Percentiles rank a stretch among this genome's conserved stretches.
Evolutionary conservation across 2,329 filamentous ascomycete species (phyloP).

Genomic region (Acrocalymma vagum): DNA sequence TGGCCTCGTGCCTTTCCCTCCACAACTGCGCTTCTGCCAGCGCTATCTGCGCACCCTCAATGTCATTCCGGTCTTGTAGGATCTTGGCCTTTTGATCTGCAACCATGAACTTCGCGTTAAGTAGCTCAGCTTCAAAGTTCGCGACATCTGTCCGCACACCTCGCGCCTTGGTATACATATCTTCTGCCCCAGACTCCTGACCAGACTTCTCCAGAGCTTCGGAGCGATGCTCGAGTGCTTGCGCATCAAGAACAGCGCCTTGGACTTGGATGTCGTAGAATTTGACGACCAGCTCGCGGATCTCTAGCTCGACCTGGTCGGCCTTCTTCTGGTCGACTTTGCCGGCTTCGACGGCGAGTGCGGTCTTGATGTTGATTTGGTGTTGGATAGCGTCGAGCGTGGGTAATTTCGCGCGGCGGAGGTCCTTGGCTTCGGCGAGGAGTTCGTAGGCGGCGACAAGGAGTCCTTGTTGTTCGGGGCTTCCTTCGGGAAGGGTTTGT

Average conservation of each 20-base stretch:
- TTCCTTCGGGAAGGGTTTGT: slow-evolving; percentile 24
- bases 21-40: slow-evolving; percentile 15
- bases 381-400: slow-evolving; percentile 24
- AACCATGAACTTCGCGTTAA: slow-evolving; percentile 19
- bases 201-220: slow-evolving; percentile 22
- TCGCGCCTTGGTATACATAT: slow-evolving; percentile 20
- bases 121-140: slow-evolving; percentile 13
- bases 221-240: slow-evolving; percentile 31
- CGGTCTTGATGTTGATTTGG: slow-evolving; percentile 25
- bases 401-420: slow-evolving; percentile 30
- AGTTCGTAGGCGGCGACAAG: slow-evolving; percentile 36
- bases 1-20: slow-evolving; percentile 16
- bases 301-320: slow-evolving; percentile 23
- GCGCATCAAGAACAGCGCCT: slow-evolving; percentile 27
- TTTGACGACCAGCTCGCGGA: slow-evolving; percentile 24
- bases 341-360: slow-evolving; percentile 16
- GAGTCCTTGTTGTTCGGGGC: slow-evolving; percentile 25
- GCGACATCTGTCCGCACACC: slow-evolving; percentile 24
- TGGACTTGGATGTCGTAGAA: slow-evolving; percentile 22
- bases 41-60: slow-evolving; percentile 14
- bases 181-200: slow-evolving; percentile 14
- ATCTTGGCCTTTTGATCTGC: slow-evolving; percentile 21
- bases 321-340: slow-evolving; percentile 17
- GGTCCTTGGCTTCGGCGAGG: slow-evolving; percentile 37
- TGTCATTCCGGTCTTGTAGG: no score